Evolutionary conservation across 78 protist species (phyloP), one percentile per base, ranked within the genome.

Genomic region (Tieghemostelium lacteum): DNA sequence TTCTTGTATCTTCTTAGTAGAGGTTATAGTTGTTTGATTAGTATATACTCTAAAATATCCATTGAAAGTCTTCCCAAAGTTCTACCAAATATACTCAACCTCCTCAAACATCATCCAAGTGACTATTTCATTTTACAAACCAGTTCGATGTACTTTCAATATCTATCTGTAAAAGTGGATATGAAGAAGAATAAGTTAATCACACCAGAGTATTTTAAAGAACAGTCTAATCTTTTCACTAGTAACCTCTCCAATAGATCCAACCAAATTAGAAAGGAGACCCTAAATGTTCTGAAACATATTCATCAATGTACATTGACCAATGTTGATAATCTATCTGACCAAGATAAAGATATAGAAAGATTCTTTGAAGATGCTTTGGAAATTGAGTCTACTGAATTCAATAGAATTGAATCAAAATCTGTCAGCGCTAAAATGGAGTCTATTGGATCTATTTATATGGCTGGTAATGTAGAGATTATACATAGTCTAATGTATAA

Each of bases 311-410:
- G 75, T n/a, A 54, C 76, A n/a, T 50, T 3, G 10, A 0, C 31
- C 6, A 7, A 42, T 1, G n/a, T n/a, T n/a, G n/a, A n/a, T n/a
- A n/a, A n/a, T n/a, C n/a, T n/a, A n/a, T 24, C 39, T 16, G 87
- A 77, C 34, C 57, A 67, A 19, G 45, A 78, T 37, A 55, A 10
- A 26, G 88, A 78, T 12, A 78, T 78, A 66, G 49, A 34, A 31
- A 24, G 40, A 17, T 14, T 78, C 10, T 58, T 83, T 0, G 73
- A 69, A 22, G 45, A 42, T 60, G 57, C 62, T 19, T 45, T 42
- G 12, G 91, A 83, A 42, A 60, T 83, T 69, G 91, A 83, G 42
- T 69, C 50, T 14, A 49, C 91, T 3, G 54, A 83, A 36, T 83
- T 28, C 39, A 73, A 69, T 36, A 39, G n/a, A n/a, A 39, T 49